Evolutionary conservation across 176 grass and related monocot species (phyloP), one percentile per base, ranked within the genome.

Genomic region (Phyllostachys edulis): DNA sequence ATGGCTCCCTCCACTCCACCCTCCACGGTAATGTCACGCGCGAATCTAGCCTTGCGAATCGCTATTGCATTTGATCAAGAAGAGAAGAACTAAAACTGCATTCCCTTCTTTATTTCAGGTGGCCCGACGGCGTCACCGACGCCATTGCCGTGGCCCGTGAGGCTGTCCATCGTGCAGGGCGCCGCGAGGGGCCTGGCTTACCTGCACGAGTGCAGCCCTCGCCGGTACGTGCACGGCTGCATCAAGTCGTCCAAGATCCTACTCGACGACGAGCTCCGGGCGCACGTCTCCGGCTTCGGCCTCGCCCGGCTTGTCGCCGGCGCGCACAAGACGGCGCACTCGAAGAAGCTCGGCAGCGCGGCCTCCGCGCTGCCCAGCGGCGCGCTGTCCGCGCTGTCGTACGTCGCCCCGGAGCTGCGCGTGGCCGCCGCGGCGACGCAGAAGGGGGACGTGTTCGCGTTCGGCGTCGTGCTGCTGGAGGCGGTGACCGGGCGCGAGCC

Each of bases 221-320:
- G 96, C 16, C 94, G 94, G 77, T 92, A 95, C 77, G 89, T 91
- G 52, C 96, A 98, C 85, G 96, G 96, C 14, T 91, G 87, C 85
- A 86, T 98, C 80, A 92, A 89, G 75, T 95, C 93, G 0, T 90
- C 96, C 57, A 98, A 98, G 85, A 96, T 98, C 71, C 91, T 98
- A 7, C 93, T 98, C 21, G 96, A 98, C 82, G 96, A 98, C 56
- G 96, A 96, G 66, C 80, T 92, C 68, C 85, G 42, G 34, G 80
- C 93, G 13, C 84, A 96, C 86, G 85, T 99, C 21, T 99, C 96
- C 20, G 93, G 96, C 39, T 96, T 96, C 76, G 96, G 96, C 65
- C 80, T 99, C 3, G 85, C 96, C n/a, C 91, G 96, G 5, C 87
- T 99, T 3, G 88, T 99, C 11, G 82, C 93, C 26, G 82, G 85